A percentile compares a stretch with the other conserved stretches of the same genome.
phyloP scores from a whole-genome alignment of 139 green algal species.

The Nannochloris sp. region DNA sequence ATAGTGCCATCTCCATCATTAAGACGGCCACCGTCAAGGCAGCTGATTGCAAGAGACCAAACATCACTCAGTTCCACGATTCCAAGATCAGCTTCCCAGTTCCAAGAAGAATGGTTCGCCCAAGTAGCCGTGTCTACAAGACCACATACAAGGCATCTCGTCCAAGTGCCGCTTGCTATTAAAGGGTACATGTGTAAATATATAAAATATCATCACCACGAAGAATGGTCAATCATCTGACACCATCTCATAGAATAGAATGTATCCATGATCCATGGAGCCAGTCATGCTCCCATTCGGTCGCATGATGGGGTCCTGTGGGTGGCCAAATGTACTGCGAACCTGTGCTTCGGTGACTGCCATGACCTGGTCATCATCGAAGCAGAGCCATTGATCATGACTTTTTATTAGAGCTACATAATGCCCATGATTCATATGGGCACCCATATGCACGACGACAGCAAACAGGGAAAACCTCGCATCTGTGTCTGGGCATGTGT shows the following conservation, averaged over 20 bases:
- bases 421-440: conserved; percentile 89
- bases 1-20: conserved; percentile 81
- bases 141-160: conserved; percentile 82
- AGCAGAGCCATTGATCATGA: conserved; percentile 76
- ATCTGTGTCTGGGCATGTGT: conserved; percentile 47
- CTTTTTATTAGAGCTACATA: conserved; percentile 92
- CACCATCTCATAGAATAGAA: conserved; percentile 81
- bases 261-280: conserved; percentile 87
- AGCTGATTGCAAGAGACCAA: conserved; percentile 76
- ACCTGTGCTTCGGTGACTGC: conserved; percentile 58
- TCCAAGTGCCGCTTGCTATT: conserved; percentile 72
- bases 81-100: conserved; percentile 91
- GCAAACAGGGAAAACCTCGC: conserved; percentile 75
- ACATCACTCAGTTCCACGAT: conserved; percentile 91
- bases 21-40: conserved; percentile 84
- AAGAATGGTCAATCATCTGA: neutral
- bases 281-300: neutral
- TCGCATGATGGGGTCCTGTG: conserved; percentile 30
- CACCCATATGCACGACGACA: conserved; percentile 94
- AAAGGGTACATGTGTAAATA: conserved; percentile 14
- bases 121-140: conserved; percentile 47
- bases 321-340: conserved; percentile 79
- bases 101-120: conserved; percentile 50
- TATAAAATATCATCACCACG: neutral
- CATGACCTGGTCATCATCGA: conserved; percentile 84